Percentiles rank a stretch among this genome's conserved stretches.
These are phyloP conservation scores for Diutina pseudorugosa DNA, from an alignment of 1,139 yeast species.

Conservation along the genomic window DNA sequence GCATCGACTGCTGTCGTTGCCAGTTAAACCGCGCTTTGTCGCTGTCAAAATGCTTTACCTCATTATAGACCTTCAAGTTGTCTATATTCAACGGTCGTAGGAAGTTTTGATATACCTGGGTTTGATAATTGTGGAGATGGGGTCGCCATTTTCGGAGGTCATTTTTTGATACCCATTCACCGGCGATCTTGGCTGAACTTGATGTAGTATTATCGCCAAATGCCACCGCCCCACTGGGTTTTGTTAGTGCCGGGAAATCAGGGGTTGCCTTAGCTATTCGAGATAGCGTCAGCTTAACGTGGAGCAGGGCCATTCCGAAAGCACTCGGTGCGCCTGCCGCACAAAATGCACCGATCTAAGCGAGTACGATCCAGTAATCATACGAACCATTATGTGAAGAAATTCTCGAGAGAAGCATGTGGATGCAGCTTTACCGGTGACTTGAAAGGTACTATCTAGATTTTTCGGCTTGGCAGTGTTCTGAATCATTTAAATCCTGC, in stretches of 20 bases:
- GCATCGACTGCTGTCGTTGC: constrained; percentile 12
- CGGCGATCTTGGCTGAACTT: background rate
- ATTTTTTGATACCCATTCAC: constrained; percentile 4
- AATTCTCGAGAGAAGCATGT: no score
- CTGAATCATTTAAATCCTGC: no score
- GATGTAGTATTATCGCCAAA: background rate
- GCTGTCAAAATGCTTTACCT: constrained; percentile 14
- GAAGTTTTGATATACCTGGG: constrained; percentile 21
- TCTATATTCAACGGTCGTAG: constrained; percentile 24
- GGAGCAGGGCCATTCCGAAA: background rate
- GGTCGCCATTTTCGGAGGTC: constrained; percentile 6
- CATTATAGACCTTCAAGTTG: constrained; percentile 21
- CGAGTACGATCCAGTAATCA: background rate
- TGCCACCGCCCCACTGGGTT: background rate
- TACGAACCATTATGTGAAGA: no score
- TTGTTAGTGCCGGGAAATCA: background rate
- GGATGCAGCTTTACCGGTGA: no score
- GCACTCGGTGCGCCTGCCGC: background rate
- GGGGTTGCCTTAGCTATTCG: constrained; percentile 1
- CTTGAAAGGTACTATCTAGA: no score
- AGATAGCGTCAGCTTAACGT: background rate
- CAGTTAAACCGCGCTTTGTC: constrained; percentile 17
- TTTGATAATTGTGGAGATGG: constrained; percentile 10
- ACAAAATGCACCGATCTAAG: background rate
- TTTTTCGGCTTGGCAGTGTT: no score